Base-by-base conservation (phyloP, 1,139 yeast species). In the Eremothecium cymbalariae region DNA sequence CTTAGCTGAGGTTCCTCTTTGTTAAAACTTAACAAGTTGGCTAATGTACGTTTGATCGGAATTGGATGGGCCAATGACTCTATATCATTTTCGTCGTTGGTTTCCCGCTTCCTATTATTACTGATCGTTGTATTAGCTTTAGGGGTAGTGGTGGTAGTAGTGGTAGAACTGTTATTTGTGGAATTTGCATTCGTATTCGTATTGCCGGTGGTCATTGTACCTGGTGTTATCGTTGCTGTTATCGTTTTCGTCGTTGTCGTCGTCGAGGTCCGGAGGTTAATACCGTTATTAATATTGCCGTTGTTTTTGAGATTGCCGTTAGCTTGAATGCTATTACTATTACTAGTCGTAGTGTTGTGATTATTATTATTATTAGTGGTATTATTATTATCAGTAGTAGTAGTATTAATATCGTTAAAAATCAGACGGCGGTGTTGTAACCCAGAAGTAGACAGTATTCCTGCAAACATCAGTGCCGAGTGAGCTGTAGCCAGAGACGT, bases 401-500 rank as follows among this genome's bases (percentile, higher is more conserved):
- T 18, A 25, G 27, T 28, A 13, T 15, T 13, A 19, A 20, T 27
- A 18, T 32, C 33, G 18, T 34, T 34, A 18, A 27, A 27, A 4
- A 27, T 27, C 30, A 27, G 30, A 14, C 30, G 30, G 6, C 30
- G 19, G 17, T 27, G 19, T 14, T 27, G 30, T 14, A 27, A 16
- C 8, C 30, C 30, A 11, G 30, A 27, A 16, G 30, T 17, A 8
- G 30, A n/a, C 30, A 27, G n/a, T 4, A 27, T 16, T 3, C 30
- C 30, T 15, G 30, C 30, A 18, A 27, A 27, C 30, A 27, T 27
- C 30, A 27, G 19, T 3, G 30, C 30, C 14, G 30, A 27, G 13
- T 27, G 30, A 16, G 30, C 19, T 5, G 30, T 17, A 3, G 30
- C n/a, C 30, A 27, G 4, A 27, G 30, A 18, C 23, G 16, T 9